A percentile compares a stretch with the other conserved stretches of the same genome.
Conservation (phyloP, 305 asterid species). For the Petunia hybrid region DNA sequence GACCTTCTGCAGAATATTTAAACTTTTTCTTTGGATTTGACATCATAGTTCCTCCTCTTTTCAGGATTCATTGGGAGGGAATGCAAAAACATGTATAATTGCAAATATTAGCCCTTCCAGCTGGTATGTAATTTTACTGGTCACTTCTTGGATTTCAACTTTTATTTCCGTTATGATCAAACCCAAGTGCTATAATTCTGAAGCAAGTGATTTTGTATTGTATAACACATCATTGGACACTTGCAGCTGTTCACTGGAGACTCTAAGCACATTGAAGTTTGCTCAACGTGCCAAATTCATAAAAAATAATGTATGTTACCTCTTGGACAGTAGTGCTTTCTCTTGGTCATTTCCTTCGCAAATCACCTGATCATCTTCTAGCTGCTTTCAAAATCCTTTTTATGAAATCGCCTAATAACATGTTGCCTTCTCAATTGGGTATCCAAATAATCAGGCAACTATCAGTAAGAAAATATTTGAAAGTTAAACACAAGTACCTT, state of each 20-base stretch:
- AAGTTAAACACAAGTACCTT: background rate
- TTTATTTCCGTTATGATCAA: background rate
- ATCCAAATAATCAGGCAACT: constrained; percentile 9
- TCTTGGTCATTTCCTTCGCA: background rate
- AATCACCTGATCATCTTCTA: constrained; percentile 24
- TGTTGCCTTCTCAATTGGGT: background rate
- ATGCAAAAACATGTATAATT: constrained; percentile 92
- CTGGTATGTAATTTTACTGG: constrained; percentile 48
- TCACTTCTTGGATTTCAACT: background rate
- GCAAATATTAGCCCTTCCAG: constrained; percentile 94
- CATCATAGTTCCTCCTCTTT: constrained; percentile 33
- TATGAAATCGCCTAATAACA: background rate
- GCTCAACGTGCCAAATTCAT: constrained; percentile 98
- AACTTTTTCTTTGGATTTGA: constrained; percentile 20
- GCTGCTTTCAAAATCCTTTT: background rate
- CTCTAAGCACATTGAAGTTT: constrained; percentile 95
- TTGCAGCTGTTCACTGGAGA: constrained; percentile 93
- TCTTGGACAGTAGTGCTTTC: background rate
- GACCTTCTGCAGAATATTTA: background rate
- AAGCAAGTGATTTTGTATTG: constrained; percentile 24
- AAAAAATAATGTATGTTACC: constrained; percentile 82
- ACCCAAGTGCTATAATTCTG: constrained; percentile 8
- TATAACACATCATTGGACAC: constrained; percentile 31
- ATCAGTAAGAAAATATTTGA: constrained; percentile 3
- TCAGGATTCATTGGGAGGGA: constrained; percentile 98